Percentiles rank a stretch among this genome's conserved stretches.
These are phyloP conservation scores for Amniculicola lignicola DNA, from an alignment of 495 filamentous ascomycete species.

Conservation along the genomic window DNA sequence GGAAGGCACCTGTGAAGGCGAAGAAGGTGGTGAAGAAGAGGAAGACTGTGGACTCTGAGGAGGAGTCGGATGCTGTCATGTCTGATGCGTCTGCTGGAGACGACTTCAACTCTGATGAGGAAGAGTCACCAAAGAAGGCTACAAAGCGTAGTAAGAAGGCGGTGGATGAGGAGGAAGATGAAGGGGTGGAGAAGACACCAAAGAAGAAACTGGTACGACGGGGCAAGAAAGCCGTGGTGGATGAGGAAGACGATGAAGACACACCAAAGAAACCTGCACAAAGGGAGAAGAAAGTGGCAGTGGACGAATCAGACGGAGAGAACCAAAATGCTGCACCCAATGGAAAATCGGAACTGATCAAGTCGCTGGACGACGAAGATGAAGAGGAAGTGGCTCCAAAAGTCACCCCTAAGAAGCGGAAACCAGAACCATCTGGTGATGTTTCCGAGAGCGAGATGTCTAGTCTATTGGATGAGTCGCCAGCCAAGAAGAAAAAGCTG, in stretches of 20 bases:
- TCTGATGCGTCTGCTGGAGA: neutral
- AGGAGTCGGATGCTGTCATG: slow-evolving; percentile 16
- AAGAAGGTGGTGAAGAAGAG: slow-evolving; percentile 30
- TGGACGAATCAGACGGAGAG: slow-evolving; percentile 26
- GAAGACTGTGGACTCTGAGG: slow-evolving; percentile 27
- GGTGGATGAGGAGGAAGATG: slow-evolving; percentile 18
- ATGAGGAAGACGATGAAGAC: slow-evolving; percentile 23
- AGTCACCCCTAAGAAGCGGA: slow-evolving; percentile 29
- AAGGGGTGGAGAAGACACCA: too few species aligned
- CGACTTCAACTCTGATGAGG: slow-evolving; percentile 18
- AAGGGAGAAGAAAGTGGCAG: slow-evolving; percentile 17
- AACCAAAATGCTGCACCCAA: neutral
- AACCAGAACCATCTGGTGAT: slow-evolving; percentile 35
- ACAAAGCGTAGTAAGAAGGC: slow-evolving; percentile 17
- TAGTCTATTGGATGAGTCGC: slow-evolving; percentile 67
- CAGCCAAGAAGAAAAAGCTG: slow-evolving; percentile 50
- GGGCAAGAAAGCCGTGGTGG: slow-evolving; percentile 16
- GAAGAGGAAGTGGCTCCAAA: slow-evolving; percentile 31
- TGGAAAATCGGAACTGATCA: neutral
- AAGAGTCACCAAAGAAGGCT: slow-evolving; percentile 22
- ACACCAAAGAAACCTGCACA: slow-evolving; percentile 19
- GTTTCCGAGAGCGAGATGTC: slow-evolving; percentile 80
- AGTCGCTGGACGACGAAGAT: slow-evolving; percentile 2
- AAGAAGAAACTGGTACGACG: slow-evolving; percentile 4
- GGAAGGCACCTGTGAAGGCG: slow-evolving; percentile 9